Evolutionary conservation across 2,329 filamentous ascomycete species (phyloP).

Genomic region (Ophiobolus disseminans): DNA sequence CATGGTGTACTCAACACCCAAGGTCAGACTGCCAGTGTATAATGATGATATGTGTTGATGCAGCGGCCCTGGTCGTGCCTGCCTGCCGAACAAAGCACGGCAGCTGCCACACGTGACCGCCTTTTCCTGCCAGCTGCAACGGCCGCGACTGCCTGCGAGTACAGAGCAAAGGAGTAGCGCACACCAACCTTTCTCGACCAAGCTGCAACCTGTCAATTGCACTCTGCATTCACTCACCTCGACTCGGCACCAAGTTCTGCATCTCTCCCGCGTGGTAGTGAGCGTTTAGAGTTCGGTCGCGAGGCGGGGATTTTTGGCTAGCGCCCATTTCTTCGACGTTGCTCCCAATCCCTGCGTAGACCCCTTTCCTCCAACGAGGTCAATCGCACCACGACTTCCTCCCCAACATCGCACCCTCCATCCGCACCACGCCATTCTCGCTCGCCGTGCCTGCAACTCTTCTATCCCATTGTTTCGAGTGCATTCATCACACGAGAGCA

Average conservation of each 20-base stretch:
- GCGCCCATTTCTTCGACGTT: slow-evolving; percentile 42
- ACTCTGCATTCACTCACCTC: slow-evolving; percentile 6
- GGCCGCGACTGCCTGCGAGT: slow-evolving; percentile 31
- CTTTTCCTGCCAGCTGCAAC: slow-evolving; percentile 20
- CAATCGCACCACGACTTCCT: slow-evolving; percentile 46
- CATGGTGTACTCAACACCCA: too few species aligned
- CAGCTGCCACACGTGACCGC: slow-evolving; percentile 36
- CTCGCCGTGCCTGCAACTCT: slow-evolving; percentile 28
- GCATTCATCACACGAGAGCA: slow-evolving; percentile 45
- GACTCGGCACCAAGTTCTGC: background rate
- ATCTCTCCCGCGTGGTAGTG: too few species aligned
- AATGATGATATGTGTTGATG: too few species aligned
- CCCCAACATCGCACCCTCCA: slow-evolving; percentile 41
- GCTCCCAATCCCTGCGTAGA: slow-evolving; percentile 47
- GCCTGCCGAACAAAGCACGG: background rate
- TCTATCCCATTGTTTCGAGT: slow-evolving; percentile 42
- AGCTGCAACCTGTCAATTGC: slow-evolving; percentile 35
- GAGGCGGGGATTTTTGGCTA: slow-evolving; percentile 43
- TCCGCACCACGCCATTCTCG: slow-evolving; percentile 36
- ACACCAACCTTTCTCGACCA: slow-evolving; percentile 17
- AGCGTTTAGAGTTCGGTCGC: too few species aligned
- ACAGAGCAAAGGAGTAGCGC: slow-evolving; percentile 16
- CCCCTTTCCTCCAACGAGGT: slow-evolving; percentile 47
- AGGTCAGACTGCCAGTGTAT: too few species aligned
- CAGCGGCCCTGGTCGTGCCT: slow-evolving; percentile 6